Base-by-base conservation (phyloP, 148 eudicot species). In the Amaranthus hypochondriacus region DNA sequence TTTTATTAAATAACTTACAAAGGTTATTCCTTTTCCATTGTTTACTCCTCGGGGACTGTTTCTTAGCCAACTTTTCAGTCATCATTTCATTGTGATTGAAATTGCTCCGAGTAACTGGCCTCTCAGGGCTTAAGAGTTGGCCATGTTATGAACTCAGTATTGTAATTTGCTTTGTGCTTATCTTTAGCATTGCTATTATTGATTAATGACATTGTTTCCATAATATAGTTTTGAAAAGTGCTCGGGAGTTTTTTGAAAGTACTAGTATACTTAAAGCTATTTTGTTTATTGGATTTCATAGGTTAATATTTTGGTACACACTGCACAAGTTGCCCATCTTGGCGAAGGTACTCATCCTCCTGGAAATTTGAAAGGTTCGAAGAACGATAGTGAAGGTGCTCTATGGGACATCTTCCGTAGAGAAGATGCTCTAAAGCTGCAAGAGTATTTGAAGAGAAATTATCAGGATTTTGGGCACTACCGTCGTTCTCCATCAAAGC, bases 321-420 rank as follows among this genome's bases (percentile, higher is more conserved):
- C 90, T 5, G 81, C 86, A 28, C 90, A 86, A 42, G 86, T 81
- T 71, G 42, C 74, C 11, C 5, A 43, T 5, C 9, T 57, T 15
- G 8, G 68, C 80, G 70, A 61, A 9, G 60, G 46, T 46, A 12
- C 73, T 75, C 9, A 4, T 48, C 15, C 62, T 65, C 68, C 47
- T 64, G 77, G 77, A 57, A 68, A n/a, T 67, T 44, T 46, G 56
- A 73, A 47, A 21, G 76, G 68, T 47, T 74, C 72, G 56, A 79
- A 78, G 56, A 21, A 28, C 44, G 43, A 4, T 0, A 76, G 78
- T 56, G 93, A 84, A 58, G 97, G 94, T 75, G 97, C 92, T 64
- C 73, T 89, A 14, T 92, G 95, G 97, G 92, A 92, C 53, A 88
- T 92, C 48, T 92, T 89, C 50, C 81, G 92, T 54, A 75, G 94